phyloP scores from a whole-genome alignment of 306 rosid species.

The Geum urbanum region DNA sequence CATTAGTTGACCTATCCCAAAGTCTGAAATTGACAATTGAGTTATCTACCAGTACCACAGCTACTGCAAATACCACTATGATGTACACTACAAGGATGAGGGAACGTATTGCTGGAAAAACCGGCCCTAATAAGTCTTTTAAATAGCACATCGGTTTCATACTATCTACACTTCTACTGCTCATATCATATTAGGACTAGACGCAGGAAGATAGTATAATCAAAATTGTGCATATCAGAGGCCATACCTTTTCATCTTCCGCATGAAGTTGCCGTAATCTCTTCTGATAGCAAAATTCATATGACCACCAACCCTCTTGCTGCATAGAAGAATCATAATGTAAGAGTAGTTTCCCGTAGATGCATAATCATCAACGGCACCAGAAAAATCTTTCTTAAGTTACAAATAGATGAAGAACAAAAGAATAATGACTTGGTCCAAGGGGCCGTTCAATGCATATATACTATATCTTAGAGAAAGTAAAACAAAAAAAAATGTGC shows the following conservation, averaged over 20 bases:
- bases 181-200: not conserved
- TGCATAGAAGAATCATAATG: slow-evolving; percentile 39
- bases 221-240: slow-evolving; percentile 3
- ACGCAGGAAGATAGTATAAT: not conserved
- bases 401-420: not conserved
- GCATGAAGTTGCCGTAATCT: slow-evolving; percentile 70
- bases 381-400: not conserved
- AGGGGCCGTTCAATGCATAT: not conserved
- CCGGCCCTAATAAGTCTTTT: not conserved
- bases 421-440: not conserved
- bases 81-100: slow-evolving; percentile 14
- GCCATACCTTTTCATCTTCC: slow-evolving; percentile 77
- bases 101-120: not conserved
- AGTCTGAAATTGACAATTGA: not conserved
- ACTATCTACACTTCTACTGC: slow-evolving; percentile 4
- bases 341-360: not conserved
- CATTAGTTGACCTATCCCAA: not conserved
- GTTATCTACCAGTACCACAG: no score
- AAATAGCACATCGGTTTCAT: not conserved
- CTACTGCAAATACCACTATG: not conserved
- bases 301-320: slow-evolving; percentile 99
- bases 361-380: not conserved
- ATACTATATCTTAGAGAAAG: not conserved
- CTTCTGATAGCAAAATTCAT: slow-evolving; percentile 89
- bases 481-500: not conserved